Conservation (phyloP, 1,284 basidiomycete genomes). For the Cystobasidium sp. region DNA sequence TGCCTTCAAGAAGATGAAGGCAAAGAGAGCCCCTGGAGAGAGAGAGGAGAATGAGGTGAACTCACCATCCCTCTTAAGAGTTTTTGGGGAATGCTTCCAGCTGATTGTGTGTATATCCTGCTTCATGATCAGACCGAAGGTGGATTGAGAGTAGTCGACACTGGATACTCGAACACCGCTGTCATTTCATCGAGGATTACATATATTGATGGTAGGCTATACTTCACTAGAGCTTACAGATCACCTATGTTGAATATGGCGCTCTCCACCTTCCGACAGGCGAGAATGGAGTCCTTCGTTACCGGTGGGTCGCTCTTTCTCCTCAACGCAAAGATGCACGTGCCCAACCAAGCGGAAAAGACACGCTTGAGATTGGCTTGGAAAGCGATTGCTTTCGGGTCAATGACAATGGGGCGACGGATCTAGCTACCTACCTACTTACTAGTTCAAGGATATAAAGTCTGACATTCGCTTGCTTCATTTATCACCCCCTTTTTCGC, state of each 20-base stretch:
- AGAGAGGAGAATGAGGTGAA: conserved; percentile 73
- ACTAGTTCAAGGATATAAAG: no score
- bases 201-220: conserved; percentile 73
- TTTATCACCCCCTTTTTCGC: conserved; percentile 48
- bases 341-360: not conserved
- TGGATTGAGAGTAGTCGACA: conserved; percentile 74
- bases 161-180: conserved; percentile 71
- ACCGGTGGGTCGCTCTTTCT: conserved; percentile 54
- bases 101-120: not conserved
- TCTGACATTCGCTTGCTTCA: no score
- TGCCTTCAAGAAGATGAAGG: conserved; percentile 75
- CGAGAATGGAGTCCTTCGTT: conserved; percentile 64
- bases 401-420: no score
- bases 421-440: no score
- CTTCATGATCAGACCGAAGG: conserved; percentile 62
- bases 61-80: conserved; percentile 23
- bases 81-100: no score
- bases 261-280: conserved; percentile 52
- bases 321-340: conserved; percentile 8
- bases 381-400: not conserved
- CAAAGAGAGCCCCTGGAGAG: conserved; percentile 65
- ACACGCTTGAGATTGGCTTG: not conserved
- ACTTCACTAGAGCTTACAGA: no score
- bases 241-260: conserved; percentile 67
- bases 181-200: conserved; percentile 77